phyloP scores from a whole-genome alignment of 805 yeast species.

The Metschnikowia dekortorum region DNA sequence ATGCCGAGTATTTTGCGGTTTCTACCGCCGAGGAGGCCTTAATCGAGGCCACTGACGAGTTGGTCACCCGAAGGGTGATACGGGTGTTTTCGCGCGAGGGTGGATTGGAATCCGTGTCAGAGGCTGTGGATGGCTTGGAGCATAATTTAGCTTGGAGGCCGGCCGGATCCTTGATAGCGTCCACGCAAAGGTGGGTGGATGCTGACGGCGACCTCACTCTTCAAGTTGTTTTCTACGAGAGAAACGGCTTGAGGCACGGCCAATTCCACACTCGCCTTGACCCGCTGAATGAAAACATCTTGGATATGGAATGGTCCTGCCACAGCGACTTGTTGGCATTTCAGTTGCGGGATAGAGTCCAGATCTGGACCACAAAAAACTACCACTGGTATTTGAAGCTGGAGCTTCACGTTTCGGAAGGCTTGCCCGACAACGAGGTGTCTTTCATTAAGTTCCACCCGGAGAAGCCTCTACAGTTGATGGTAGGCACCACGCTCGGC shows the following conservation, averaged over 20 bases:
- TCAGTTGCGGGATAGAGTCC: conserved; percentile 57
- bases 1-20: conserved; percentile 77
- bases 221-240: conserved; percentile 77
- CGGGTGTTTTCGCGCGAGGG: conserved; percentile 83
- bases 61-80: conserved; percentile 61
- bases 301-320: conserved; percentile 69
- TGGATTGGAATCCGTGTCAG: conserved; percentile 72
- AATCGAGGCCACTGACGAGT: conserved; percentile 35
- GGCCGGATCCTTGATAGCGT: conserved; percentile 80
- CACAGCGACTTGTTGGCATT: conserved; percentile 77
- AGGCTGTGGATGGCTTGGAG: conserved; percentile 82
- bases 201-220: conserved; percentile 45
- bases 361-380: conserved; percentile 86
- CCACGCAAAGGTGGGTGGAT: conserved; percentile 63
- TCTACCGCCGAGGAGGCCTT: conserved; percentile 54
- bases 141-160: conserved; percentile 82
- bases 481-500: conserved; percentile 51
- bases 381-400: conserved; percentile 95
- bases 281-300: conserved; percentile 41
- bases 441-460: conserved; percentile 74
- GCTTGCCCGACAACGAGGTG: conserved; percentile 26
- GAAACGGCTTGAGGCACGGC: conserved; percentile 89
- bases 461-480: conserved; percentile 73
- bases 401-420: conserved; percentile 44
- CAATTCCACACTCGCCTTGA: conserved; percentile 69